Evolutionary conservation across 2,329 filamentous ascomycete species (phyloP).

Genomic region (Xylaria sp.): DNA sequence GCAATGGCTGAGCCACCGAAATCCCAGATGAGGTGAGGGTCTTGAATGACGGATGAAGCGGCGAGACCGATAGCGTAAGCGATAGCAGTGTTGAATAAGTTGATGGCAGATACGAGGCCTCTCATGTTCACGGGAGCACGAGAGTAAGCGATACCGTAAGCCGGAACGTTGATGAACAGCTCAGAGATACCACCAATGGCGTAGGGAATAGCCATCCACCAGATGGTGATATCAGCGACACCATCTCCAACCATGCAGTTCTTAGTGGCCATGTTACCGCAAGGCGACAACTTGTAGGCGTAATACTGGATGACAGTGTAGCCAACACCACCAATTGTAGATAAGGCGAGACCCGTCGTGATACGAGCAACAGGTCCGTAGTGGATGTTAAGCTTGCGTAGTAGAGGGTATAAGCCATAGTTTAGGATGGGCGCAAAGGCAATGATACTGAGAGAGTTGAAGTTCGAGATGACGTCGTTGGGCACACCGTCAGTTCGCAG

Average conservation of each 20-base stretch:
- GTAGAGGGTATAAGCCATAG: slow-evolving; percentile 59
- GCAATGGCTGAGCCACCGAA: slow-evolving; percentile 61
- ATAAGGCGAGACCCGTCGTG: slow-evolving; percentile 62
- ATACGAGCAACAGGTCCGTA: slow-evolving; percentile 62
- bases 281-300: slow-evolving; percentile 56
- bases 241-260: slow-evolving; percentile 51
- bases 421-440: slow-evolving; percentile 59
- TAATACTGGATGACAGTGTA: slow-evolving; percentile 57
- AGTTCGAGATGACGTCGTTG: slow-evolving; percentile 62
- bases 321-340: slow-evolving; percentile 58
- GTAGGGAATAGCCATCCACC: slow-evolving; percentile 67
- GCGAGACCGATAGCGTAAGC: slow-evolving; percentile 60
- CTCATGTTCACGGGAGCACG: slow-evolving; percentile 63
- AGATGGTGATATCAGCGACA: slow-evolving; percentile 60
- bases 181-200: slow-evolving; percentile 62
- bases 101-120: slow-evolving; percentile 61
- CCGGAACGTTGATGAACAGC: slow-evolving; percentile 64
- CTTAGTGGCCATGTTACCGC: slow-evolving; percentile 55
- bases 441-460: slow-evolving; percentile 63
- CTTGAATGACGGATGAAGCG: slow-evolving; percentile 58
- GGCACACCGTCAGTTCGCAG: slow-evolving; percentile 61
- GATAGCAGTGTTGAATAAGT: slow-evolving; percentile 59
- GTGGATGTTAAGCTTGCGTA: slow-evolving; percentile 55
- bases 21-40: slow-evolving; percentile 62
- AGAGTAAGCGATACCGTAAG: slow-evolving; percentile 64